Evolutionary conservation across 495 filamentous ascomycete genomes (phyloP), one percentile per base, ranked within the genome.

Genomic region (Neurospora sp.): DNA sequence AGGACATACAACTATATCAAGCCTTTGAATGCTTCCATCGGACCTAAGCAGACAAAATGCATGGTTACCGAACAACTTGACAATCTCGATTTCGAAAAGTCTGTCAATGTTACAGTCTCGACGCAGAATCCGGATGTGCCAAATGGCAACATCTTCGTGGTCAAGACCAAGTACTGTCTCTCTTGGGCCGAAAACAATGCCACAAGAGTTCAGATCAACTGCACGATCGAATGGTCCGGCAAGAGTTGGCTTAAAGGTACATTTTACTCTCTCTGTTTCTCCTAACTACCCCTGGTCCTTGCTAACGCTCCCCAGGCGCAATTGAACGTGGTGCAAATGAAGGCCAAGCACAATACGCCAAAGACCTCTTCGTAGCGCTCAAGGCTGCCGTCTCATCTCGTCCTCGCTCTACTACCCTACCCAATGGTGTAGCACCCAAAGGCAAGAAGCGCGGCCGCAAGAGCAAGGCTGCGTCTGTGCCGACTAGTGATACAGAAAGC

Each of bases 181-280:
- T 92, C 91, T 48, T 99, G 96, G 96, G 94, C 89, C 3, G 86
- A 96, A 39, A 90, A 88, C 72, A 96, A 96, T 76, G 84, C 90
- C 35, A 99, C 96, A 0, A 88, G 93, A 40, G 82, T 99, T 38
- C 86, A 94, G 37, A 89, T 93, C 81, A 97, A 90, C 72, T 97
- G 93, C 81, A 90, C 90, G 0, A 92, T 98, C 69, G 96, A 98
- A 78, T 99, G 96, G 96, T 89, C 92, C 0, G 94, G 96, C 72
- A 99, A 99, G 86, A 97, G 93, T 83, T 99, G 96, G 96, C 80
- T 98, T 46, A 98, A 97, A 85, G 93, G 95, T 97, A 88, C 39
- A 73, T 66, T 18, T 16, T 40, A 6, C 18, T 20, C 39, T 31
- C 23, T 23, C 2, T 7, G 35, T 35, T 14, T 7, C n/a, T 72